phyloP scores from a whole-genome alignment of 192 early-diverging fungal species.

The Backusella parvicylindrica region DNA sequence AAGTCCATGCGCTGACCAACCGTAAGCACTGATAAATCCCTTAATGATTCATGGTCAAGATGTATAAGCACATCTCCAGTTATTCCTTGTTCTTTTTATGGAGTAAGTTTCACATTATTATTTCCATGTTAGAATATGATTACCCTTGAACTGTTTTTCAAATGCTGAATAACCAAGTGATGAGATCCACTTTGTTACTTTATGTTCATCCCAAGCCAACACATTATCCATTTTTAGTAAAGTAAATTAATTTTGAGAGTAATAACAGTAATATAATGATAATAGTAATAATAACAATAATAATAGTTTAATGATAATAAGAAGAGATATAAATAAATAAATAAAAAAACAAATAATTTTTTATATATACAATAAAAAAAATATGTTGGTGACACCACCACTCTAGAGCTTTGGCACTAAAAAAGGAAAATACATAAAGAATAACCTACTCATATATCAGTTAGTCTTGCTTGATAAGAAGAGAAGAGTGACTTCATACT shows the following conservation, averaged over 20 bases:
- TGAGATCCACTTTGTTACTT: conserved; percentile 52
- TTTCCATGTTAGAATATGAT: neutral
- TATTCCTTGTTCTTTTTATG: conserved; percentile 74
- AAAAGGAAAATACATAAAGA: neutral
- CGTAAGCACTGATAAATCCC: conserved; percentile 80
- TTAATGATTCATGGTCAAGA: conserved; percentile 88
- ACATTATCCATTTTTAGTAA: conserved; percentile 45
- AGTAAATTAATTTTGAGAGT: neutral
- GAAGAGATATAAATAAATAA: neutral
- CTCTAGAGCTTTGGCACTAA: neutral
- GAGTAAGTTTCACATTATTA: neutral
- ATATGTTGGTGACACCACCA: neutral
- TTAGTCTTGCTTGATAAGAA: too few relatives aligned
- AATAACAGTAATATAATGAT: neutral
- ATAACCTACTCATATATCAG: too few relatives aligned
- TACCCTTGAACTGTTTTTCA: conserved; percentile 57
- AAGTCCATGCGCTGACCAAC: conserved; percentile 87
- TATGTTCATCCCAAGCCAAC: conserved; percentile 51
- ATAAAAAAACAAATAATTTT: conserved; percentile 7
- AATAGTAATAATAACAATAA: neutral
- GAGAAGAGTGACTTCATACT: too few relatives aligned
- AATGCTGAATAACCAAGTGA: conserved; percentile 51
- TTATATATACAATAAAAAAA: too few relatives aligned
- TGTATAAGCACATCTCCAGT: conserved; percentile 85
- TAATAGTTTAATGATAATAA: too few relatives aligned